Percentiles rank a stretch among this genome's conserved stretches.
phyloP scores from a whole-genome alignment of 805 yeast genomes.

The Brettanomyces nanus region DNA sequence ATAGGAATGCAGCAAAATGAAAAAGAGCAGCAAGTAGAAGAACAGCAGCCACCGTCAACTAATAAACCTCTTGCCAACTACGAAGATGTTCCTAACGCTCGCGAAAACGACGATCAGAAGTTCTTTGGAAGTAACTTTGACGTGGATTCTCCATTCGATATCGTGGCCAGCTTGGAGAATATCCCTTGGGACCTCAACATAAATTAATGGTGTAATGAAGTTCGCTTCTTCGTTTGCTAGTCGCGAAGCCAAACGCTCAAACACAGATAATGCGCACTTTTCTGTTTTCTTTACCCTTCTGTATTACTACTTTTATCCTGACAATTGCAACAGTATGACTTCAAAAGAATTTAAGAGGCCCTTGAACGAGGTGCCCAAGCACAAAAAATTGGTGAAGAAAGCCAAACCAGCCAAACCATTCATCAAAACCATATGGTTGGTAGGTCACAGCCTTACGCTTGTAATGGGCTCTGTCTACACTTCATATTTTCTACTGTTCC shows the following conservation, averaged over 20 bases:
- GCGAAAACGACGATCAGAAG: background rate
- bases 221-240: too few relatives aligned
- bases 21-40: background rate
- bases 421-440: constrained; percentile 45
- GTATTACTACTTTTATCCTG: too few relatives aligned
- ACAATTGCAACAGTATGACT: too few relatives aligned
- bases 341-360: too few relatives aligned
- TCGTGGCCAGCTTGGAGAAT: background rate
- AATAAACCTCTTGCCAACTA: background rate
- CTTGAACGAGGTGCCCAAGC: too few relatives aligned
- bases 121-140: background rate
- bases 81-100: background rate
- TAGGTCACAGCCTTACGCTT: constrained; percentile 43
- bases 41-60: background rate
- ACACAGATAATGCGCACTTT: too few relatives aligned
- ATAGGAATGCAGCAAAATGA: background rate
- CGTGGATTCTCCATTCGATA: background rate
- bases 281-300: too few relatives aligned
- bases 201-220: too few relatives aligned
- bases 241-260: too few relatives aligned
- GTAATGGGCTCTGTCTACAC: constrained; percentile 33
- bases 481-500: constrained; percentile 26
- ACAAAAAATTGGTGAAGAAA: constrained; percentile 3
- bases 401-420: background rate
- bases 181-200: constrained; percentile 3